These are phyloP conservation scores for Pachyrhizus erosus DNA, from an alignment of 306 rosid species.

Conservation along the genomic window DNA sequence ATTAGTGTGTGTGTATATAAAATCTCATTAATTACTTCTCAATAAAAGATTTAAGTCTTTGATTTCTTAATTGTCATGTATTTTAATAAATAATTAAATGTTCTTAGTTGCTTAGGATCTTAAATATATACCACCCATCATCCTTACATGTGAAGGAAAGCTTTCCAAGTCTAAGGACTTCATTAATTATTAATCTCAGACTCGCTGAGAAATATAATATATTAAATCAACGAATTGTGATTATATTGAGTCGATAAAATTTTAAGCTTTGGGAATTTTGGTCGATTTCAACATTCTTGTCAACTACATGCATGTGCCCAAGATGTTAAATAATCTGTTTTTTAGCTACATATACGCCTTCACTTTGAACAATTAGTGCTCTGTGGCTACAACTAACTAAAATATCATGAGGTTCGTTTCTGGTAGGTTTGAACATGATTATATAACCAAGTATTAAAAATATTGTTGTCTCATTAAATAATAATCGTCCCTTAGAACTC, in stretches of 20 bases:
- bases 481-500: constrained; percentile 28
- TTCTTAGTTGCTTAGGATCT: constrained; percentile 18
- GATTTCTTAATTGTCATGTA: not conserved
- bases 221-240: constrained; percentile 19
- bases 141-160: constrained; percentile 58
- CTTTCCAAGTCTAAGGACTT: constrained; percentile 29
- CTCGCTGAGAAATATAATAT: constrained; percentile 1
- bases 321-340: constrained; percentile 34
- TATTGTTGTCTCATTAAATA: constrained; percentile 20
- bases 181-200: constrained; percentile 11
- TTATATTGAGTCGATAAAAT: constrained; percentile 47
- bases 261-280: constrained; percentile 61
- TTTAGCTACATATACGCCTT: constrained; percentile 35
- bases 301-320: constrained; percentile 60
- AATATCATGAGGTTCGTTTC: constrained; percentile 54
- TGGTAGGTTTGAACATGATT: constrained; percentile 43
- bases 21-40: not conserved
- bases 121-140: constrained; percentile 37
- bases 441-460: constrained; percentile 5
- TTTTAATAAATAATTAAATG: not conserved
- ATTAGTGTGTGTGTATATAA: not conserved
- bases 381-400: constrained; percentile 42
- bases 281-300: constrained; percentile 64
- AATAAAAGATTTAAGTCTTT: not conserved
- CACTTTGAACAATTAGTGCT: constrained; percentile 43